Evolutionary conservation across 768 basidiomycete genomes (phyloP).

Genomic region (Russula sp.): DNA sequence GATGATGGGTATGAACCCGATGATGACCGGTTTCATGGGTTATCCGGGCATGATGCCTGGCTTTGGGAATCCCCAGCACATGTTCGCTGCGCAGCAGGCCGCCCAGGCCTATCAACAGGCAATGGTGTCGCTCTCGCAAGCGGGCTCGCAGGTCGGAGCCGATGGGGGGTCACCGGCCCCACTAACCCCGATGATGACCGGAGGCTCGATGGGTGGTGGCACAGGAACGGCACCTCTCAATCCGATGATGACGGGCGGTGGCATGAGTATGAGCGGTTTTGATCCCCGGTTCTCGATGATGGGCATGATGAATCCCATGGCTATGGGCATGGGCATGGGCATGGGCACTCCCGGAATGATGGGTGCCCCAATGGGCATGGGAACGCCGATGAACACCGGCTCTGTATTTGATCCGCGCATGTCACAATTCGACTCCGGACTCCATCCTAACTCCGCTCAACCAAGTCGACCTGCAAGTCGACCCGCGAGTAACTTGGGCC

Average conservation of each 20-base stretch:
- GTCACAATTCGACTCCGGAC: constrained; percentile 21
- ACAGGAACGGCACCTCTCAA: constrained; percentile 24
- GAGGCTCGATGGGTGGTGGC: constrained; percentile 17
- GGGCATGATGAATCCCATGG: constrained; percentile 25
- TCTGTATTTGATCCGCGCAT: constrained; percentile 19
- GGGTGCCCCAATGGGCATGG: constrained; percentile 19
- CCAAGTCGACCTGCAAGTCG: neutral
- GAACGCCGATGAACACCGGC: constrained; percentile 19
- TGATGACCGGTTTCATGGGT: constrained; percentile 54
- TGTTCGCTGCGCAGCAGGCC: constrained; percentile 83
- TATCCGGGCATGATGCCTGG: constrained; percentile 50
- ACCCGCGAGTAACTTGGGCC: neutral
- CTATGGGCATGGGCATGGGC: constrained; percentile 19
- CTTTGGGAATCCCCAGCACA: constrained; percentile 61
- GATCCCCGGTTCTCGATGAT: constrained; percentile 24
- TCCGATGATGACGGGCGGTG: constrained; percentile 26
- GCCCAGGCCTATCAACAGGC: constrained; percentile 85
- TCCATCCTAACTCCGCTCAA: constrained; percentile 13
- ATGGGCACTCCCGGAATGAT: constrained; percentile 17
- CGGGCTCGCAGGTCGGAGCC: constrained; percentile 68
- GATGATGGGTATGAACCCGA: constrained; percentile 52
- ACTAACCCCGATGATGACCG: constrained; percentile 36
- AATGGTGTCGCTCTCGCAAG: constrained; percentile 73
- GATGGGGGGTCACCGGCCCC: constrained; percentile 44
- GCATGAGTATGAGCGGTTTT: constrained; percentile 13